A percentile compares a stretch with the other conserved stretches of the same genome.
phyloP scores from a whole-genome alignment of 139 green algal species.

The Chlorella sp. region DNA sequence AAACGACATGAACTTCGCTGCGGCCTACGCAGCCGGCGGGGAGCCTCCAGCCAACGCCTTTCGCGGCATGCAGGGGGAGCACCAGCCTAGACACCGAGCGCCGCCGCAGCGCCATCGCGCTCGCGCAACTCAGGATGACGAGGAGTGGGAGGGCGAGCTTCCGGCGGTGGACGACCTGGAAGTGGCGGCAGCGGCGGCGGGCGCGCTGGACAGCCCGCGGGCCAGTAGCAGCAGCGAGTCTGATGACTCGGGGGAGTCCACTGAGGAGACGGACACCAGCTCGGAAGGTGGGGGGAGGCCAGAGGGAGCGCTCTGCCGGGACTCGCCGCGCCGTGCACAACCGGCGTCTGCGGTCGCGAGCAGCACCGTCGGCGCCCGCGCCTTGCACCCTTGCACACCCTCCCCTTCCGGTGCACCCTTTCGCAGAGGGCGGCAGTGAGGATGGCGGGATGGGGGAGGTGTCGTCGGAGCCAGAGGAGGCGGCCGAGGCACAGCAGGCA shows the following conservation, averaged over 20 bases:
- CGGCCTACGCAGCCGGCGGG: background rate
- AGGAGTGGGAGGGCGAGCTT: conserved; percentile 18
- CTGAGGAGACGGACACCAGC: background rate
- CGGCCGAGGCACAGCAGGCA: too few species aligned
- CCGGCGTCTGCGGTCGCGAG: too few species aligned
- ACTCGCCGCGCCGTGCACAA: too few species aligned
- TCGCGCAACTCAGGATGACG: background rate
- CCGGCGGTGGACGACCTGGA: conserved; percentile 31
- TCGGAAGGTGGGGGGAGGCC: background rate
- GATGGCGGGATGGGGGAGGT: too few species aligned
- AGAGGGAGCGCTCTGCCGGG: too few species aligned
- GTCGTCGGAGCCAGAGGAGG: too few species aligned
- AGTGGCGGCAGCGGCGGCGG: conserved; percentile 32
- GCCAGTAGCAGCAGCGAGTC: background rate
- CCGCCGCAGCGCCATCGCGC: background rate
- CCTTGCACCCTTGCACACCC: background rate
- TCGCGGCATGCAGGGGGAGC: background rate
- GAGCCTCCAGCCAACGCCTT: background rate
- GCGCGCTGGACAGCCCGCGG: conserved; percentile 7
- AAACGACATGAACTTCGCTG: background rate
- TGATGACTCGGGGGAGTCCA: background rate
- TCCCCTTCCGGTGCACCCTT: background rate
- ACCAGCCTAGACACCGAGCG: background rate
- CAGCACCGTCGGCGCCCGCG: background rate
- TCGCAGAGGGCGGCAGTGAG: too few species aligned